Conservation (phyloP, 345 rosid genomes). For the Melaleuca alternifolia region DNA sequence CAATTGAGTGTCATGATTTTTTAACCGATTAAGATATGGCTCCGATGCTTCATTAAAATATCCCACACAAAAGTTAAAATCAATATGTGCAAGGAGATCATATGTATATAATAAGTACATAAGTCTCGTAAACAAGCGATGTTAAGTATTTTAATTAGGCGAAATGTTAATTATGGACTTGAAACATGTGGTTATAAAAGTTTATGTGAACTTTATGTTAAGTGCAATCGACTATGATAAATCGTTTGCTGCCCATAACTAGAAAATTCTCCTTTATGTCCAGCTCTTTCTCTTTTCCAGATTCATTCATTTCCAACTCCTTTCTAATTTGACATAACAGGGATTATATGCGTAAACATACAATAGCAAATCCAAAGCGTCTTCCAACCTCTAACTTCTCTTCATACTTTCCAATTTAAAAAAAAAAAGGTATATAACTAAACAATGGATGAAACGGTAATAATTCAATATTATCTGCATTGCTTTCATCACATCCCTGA, state of each 20-base stretch:
- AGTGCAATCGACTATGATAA: background rate
- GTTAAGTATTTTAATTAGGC: background rate
- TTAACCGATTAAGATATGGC: rapidly evolving
- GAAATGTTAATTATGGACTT: background rate
- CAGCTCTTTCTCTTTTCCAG: background rate
- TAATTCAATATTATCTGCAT: too few species aligned
- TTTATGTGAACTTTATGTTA: background rate
- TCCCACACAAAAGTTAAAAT: background rate
- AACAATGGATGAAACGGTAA: too few species aligned
- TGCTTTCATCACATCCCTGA: too few species aligned
- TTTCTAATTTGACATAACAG: too few species aligned
- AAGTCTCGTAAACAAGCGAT: background rate
- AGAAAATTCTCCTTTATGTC: background rate
- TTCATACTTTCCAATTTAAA: too few species aligned
- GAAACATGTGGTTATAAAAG: background rate
- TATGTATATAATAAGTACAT: background rate
- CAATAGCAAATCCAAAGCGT: too few species aligned
- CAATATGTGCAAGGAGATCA: background rate
- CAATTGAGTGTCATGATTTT: background rate
- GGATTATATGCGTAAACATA: too few species aligned
- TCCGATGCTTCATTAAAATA: background rate
- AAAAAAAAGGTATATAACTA: too few species aligned
- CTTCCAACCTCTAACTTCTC: too few species aligned
- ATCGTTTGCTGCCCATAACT: background rate
- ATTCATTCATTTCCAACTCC: too few species aligned